Conservation (phyloP, 352 stramenopile species). For the Nothophytophthora sp. region DNA sequence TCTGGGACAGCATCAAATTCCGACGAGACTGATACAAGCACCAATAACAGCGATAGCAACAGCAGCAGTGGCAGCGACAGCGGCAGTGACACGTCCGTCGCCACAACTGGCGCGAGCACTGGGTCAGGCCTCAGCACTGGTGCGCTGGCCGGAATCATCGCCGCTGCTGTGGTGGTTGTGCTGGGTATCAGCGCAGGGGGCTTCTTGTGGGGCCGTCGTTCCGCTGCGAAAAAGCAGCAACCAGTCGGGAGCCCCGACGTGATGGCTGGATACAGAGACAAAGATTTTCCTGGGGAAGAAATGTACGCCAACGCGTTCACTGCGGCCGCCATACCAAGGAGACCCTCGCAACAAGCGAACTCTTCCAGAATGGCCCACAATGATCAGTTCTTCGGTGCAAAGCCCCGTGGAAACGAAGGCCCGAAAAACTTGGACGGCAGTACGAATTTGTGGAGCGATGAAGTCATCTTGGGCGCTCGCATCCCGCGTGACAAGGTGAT, state of each 20-base stretch:
- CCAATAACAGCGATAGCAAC: too few species aligned
- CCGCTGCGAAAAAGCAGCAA: neutral
- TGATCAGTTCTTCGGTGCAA: neutral
- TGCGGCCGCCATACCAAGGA: neutral
- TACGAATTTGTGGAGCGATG: conserved; percentile 11
- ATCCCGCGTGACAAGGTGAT: conserved; percentile 30
- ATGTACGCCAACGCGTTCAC: neutral
- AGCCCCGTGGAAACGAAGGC: neutral
- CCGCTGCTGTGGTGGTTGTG: neutral
- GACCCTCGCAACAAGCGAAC: too few species aligned
- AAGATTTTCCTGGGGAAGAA: neutral
- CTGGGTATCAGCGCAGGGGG: neutral
- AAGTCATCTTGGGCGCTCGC: conserved; percentile 21
- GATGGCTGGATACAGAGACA: neutral
- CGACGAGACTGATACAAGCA: too few species aligned
- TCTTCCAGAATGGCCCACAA: neutral
- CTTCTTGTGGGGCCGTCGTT: conserved; percentile 1
- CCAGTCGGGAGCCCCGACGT: too few species aligned
- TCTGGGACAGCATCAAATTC: too few species aligned
- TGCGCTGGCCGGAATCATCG: conserved; percentile 2
- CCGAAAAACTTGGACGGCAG: neutral
- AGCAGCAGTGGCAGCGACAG: conserved; percentile 3
- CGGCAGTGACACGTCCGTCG: neutral
- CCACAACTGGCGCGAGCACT: neutral
- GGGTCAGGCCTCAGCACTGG: conserved; percentile 1